A percentile compares a stretch with the other conserved stretches of the same genome.
These are phyloP conservation scores for Spathaspora arborariae DNA, from an alignment of 805 yeast genomes.

Conservation along the genomic window DNA sequence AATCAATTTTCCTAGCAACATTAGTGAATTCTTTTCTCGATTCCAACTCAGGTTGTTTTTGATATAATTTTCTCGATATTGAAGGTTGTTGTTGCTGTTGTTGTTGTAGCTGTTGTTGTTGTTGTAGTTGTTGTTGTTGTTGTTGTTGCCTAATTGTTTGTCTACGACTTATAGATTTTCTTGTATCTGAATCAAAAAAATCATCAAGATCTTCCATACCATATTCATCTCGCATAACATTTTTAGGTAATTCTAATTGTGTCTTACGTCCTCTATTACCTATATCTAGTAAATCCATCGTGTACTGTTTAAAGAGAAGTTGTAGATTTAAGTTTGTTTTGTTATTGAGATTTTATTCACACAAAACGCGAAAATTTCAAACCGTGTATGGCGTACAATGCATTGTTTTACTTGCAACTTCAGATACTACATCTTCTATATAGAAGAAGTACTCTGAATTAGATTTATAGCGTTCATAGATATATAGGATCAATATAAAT, in stretches of 20 bases:
- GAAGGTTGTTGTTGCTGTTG: not conserved
- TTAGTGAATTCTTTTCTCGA: slow-evolving; percentile 13
- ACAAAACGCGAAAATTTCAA: not conserved
- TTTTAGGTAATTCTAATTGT: slow-evolving; percentile 47
- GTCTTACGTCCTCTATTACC: slow-evolving; percentile 67
- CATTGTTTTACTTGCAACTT: too few relatives aligned
- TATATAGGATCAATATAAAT: too few relatives aligned
- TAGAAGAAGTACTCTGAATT: too few relatives aligned
- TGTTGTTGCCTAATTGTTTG: too few relatives aligned
- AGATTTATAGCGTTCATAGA: too few relatives aligned
- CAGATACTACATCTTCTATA: too few relatives aligned
- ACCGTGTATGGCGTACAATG: not conserved
- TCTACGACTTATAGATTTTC: not conserved
- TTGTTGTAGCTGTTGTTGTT: not conserved
- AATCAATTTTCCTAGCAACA: slow-evolving; percentile 33
- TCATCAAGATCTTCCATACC: slow-evolving; percentile 70
- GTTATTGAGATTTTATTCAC: not conserved
- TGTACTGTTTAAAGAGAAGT: not conserved
- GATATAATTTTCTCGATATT: not conserved
- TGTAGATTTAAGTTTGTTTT: not conserved
- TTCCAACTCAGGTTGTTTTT: not conserved
- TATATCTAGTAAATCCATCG: slow-evolving; percentile 41
- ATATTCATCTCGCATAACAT: slow-evolving; percentile 50
- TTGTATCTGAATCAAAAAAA: slow-evolving; percentile 54
- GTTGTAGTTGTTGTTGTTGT: too few relatives aligned